A percentile compares a stretch with the other conserved stretches of the same genome.
phyloP scores from a whole-genome alignment of 495 filamentous ascomycete species.

The Penicillium roqueforti region DNA sequence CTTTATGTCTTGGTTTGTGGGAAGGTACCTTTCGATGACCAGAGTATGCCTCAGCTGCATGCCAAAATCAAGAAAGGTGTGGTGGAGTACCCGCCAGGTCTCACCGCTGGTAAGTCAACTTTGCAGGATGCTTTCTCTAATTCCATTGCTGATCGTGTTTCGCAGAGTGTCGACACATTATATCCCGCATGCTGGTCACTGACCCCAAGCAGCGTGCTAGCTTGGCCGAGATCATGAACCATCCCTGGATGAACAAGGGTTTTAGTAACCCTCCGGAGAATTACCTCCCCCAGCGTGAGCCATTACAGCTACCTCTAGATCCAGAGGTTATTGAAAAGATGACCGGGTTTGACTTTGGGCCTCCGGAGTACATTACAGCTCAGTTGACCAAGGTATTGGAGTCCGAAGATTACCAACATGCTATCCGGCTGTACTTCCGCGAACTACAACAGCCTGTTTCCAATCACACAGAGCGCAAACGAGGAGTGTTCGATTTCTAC shows the following conservation, averaged over 20 bases:
- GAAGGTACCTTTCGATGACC: slow-evolving; percentile 98
- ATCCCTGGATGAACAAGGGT: slow-evolving; percentile 97
- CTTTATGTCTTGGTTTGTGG: slow-evolving; percentile 96
- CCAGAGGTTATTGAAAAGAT: slow-evolving; percentile 80
- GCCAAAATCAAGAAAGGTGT: slow-evolving; percentile 97
- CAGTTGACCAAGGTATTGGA: slow-evolving; percentile 81
- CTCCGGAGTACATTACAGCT: slow-evolving; percentile 71
- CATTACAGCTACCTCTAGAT: slow-evolving; percentile 80
- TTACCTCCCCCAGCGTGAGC: slow-evolving; percentile 77
- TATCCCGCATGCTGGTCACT: slow-evolving; percentile 94
- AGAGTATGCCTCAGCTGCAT: slow-evolving; percentile 98
- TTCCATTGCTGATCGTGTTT: background rate
- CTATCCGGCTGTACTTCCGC: slow-evolving; percentile 63
- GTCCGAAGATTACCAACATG: slow-evolving; percentile 87
- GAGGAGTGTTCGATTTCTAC: slow-evolving; percentile 95
- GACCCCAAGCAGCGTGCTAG: slow-evolving; percentile 84
- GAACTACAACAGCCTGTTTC: slow-evolving; percentile 55
- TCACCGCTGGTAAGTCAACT: slow-evolving; percentile 68
- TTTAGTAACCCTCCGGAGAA: slow-evolving; percentile 85
- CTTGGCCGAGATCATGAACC: slow-evolving; percentile 88
- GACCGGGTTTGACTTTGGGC: slow-evolving; percentile 97
- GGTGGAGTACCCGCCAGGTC: slow-evolving; percentile 93
- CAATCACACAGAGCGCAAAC: slow-evolving; percentile 75
- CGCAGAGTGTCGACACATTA: slow-evolving; percentile 86
- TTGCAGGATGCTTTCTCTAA: background rate